These are phyloP conservation scores for Candida germanica DNA, from an alignment of 805 yeast genomes.

Conservation along the genomic window DNA sequence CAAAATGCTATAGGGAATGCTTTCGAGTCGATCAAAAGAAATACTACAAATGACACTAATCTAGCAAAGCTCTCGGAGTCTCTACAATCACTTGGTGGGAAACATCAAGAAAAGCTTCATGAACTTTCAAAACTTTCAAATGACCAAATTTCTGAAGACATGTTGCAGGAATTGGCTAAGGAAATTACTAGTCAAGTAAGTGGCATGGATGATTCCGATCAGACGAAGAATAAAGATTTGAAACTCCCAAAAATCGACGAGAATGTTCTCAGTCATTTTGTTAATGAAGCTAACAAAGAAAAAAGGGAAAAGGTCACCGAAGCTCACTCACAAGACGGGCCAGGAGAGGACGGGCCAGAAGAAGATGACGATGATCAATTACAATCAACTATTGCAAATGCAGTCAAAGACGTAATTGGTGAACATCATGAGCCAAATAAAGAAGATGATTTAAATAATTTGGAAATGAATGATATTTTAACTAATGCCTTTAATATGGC, in stretches of 20 bases:
- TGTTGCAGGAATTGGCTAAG: constrained; percentile 26
- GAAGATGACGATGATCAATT: constrained; percentile 19
- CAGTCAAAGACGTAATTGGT: constrained; percentile 47
- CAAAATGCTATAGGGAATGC: constrained; percentile 41
- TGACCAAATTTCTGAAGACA: constrained; percentile 15
- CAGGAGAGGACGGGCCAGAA: neutral
- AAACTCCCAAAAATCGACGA: constrained; percentile 34
- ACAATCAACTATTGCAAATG: constrained; percentile 53
- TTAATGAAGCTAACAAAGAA: constrained; percentile 28
- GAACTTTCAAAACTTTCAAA: neutral
- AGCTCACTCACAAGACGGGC: neutral
- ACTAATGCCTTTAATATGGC: constrained; percentile 79
- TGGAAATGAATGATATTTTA: constrained; percentile 64
- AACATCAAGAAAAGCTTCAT: constrained; percentile 1
- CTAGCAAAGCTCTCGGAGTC: constrained; percentile 20
- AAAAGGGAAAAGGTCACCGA: constrained; percentile 1
- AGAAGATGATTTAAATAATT: constrained; percentile 45
- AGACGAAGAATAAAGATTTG: constrained; percentile 5
- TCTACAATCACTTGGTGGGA: constrained; percentile 15
- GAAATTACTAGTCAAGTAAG: constrained; percentile 32
- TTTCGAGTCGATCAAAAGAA: constrained; percentile 20
- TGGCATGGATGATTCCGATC: constrained; percentile 11
- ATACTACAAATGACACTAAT: constrained; percentile 15
- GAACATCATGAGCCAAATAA: constrained; percentile 5
- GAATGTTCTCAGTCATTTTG: constrained; percentile 34